phyloP scores from a whole-genome alignment of 2,329 filamentous ascomycete species.

The Clarireedia monteithiana region DNA sequence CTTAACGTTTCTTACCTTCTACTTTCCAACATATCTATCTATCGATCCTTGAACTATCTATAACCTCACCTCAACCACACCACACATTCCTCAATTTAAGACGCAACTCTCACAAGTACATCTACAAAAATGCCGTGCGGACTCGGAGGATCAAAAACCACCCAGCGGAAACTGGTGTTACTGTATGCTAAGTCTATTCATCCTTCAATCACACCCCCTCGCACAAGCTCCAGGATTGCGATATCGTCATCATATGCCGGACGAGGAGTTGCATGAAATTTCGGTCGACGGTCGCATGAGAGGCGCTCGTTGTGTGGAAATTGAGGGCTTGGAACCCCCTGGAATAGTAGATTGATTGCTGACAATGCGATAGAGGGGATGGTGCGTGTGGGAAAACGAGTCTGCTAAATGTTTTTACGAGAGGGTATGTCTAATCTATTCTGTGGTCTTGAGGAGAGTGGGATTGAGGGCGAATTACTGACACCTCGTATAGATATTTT shows the following conservation, averaged over 20 bases:
- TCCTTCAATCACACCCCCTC: neutral
- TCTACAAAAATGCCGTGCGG: conserved; percentile 25
- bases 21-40: no score
- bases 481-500: conserved; percentile 61
- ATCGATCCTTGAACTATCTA: neutral
- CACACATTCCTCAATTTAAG: neutral
- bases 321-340: neutral
- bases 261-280: neutral
- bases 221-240: no score
- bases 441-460: no score
- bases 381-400: conserved; percentile 97
- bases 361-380: conserved; percentile 59
- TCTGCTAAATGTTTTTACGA: conserved; percentile 93
- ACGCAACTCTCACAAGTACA: neutral
- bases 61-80: neutral
- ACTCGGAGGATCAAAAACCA: conserved; percentile 51
- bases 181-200: conserved; percentile 41
- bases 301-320: neutral
- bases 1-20: no score
- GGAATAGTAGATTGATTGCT: neutral
- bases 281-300: neutral
- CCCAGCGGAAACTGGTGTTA: conserved; percentile 68
- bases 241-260: neutral
- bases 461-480: conserved; percentile 12
- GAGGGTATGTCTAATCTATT: conserved; percentile 57